Base-by-base conservation (phyloP, 495 filamentous ascomycete species). In the Glarea lozoyensis region DNA sequence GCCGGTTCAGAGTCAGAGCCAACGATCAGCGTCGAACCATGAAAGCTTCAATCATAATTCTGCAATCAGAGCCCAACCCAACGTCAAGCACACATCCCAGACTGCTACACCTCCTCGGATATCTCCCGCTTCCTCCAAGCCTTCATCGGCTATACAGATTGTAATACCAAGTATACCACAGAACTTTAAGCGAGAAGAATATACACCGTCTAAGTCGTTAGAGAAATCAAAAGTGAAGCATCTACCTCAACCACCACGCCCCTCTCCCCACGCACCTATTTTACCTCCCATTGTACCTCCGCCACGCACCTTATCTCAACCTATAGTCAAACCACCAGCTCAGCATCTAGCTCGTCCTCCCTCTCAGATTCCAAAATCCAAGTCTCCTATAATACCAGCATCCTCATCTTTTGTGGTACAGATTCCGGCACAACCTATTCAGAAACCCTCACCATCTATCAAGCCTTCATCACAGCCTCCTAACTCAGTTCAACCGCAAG, bases 51-150 rank as follows among this genome's bases (percentile, higher is more conserved):
- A 51, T 9, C 45, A 59, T 3, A 60, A 59, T 21, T 45, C 56
- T 12, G 42, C 57, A 3, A 53, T 56, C 34, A 43, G 58, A 11
- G 61, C 63, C 33, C 55, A 65, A 21, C 13, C 45, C 15, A 18
- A 19, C 22, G 21, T 11, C 30, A 16, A 42, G 32, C 16, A 22
- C 12, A 35, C 20, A 23, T 4, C 31, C 18, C 16, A 41, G 23
- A 13, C 37, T 37, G 40, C 38, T 20, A 43, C 49, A 3, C 35
- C 43, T 16, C 42, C 42, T 20, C 29, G 34, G 20, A 19, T 43
- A 7, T 39, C 46, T 6, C 40, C 48, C 13, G 22, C 46, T 12
- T 36, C 43, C 13, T 17, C 32, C 15, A 36, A 35, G 13, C 18
- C 39, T 11, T 38, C 11, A 9, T 46, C 51, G 25, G 34, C 17